phyloP scores from a whole-genome alignment of 257 asterid genomes.

The Paraleonurus japonicus region DNA sequence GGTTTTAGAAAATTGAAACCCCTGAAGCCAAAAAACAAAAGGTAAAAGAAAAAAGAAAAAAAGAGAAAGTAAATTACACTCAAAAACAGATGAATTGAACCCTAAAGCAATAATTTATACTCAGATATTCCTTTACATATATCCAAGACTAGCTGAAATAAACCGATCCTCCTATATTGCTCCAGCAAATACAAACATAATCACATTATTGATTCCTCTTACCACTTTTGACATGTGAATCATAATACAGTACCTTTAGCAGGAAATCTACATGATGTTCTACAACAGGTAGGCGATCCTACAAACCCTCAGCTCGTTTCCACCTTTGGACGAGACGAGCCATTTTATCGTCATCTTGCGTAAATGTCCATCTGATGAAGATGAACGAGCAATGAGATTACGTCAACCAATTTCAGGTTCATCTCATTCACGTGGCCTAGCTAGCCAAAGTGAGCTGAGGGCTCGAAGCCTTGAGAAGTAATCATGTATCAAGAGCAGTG shows the following conservation, averaged over 20 bases:
- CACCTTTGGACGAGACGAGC: not conserved
- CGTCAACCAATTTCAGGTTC: not conserved
- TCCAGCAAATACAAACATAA: conserved; percentile 18
- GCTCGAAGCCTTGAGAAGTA: conserved; percentile 90
- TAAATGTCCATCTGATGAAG: not conserved
- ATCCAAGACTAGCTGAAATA: conserved; percentile 1
- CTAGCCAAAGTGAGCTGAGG: conserved; percentile 93
- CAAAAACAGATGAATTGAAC: not conserved
- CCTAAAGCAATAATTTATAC: not conserved
- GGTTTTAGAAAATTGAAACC: not conserved
- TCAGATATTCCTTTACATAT: conserved; percentile 16
- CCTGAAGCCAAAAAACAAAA: not conserved
- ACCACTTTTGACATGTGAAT: conserved; percentile 2
- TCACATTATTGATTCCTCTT: conserved; percentile 16
- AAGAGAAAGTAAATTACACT: not conserved
- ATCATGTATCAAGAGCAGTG: conserved; percentile 66
- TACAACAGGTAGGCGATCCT: conserved; percentile 14
- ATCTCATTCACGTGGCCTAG: conserved; percentile 75
- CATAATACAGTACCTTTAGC: conserved; percentile 2
- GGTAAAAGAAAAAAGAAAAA: not conserved
- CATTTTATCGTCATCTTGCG: not conserved
- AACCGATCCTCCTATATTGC: not conserved
- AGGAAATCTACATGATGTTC: conserved; percentile 10
- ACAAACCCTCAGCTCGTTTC: not conserved
- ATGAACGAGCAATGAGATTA: not conserved